Evolutionary conservation across 176 grass and related monocot genomes (phyloP), one percentile per base, ranked within the genome.

Genomic region (Zea luxurians): DNA sequence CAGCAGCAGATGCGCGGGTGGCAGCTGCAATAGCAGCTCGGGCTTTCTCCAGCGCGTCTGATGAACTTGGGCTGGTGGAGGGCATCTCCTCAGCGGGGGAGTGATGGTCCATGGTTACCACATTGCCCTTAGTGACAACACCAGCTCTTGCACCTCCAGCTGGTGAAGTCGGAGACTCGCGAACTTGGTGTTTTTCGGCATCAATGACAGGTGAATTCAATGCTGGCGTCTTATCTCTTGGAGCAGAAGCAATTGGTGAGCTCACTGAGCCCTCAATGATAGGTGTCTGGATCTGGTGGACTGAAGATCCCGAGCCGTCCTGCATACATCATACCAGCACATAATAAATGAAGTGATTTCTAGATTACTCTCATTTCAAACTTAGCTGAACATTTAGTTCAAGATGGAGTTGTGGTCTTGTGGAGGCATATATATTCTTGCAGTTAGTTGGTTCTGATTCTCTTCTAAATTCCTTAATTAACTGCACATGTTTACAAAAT

Each of bases 11-110:
- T 49, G 96, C 96, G 16, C 82, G 89, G 65, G 81, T 91, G 16
- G 92, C 96, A 4, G 86, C 78, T 61, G 86, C 86, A 50, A 99
- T 95, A 50, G 92, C 91, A 70, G 80, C 78, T 74, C 83, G 81
- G 69, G 96, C 96, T 45, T 84, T 95, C 70, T 93, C 83, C 5
- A 99, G 79, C 4, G 83, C 90, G 27, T 92, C 96, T 6, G 90
- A 92, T 0, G 86, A 65, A 64, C 82, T 90, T 82, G 66, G 85
- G 66, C 35, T 78, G 20, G 76, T 17, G 17, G 37, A 43, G 7
- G 88, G 53, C 78, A 81, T 90, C 49, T 91, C 82, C 7, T 68
- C 58, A 5, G 74, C 21, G 47, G 78, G 37, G 57, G 83, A 74
- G 0, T 68, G 36, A 75, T 79, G 52, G 59, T 82, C 80, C 61